A percentile compares a stretch with the other conserved stretches of the same genome.
Evolutionary conservation across 208 protist genomes (phyloP).

Genomic region (Strigomonas galati): DNA sequence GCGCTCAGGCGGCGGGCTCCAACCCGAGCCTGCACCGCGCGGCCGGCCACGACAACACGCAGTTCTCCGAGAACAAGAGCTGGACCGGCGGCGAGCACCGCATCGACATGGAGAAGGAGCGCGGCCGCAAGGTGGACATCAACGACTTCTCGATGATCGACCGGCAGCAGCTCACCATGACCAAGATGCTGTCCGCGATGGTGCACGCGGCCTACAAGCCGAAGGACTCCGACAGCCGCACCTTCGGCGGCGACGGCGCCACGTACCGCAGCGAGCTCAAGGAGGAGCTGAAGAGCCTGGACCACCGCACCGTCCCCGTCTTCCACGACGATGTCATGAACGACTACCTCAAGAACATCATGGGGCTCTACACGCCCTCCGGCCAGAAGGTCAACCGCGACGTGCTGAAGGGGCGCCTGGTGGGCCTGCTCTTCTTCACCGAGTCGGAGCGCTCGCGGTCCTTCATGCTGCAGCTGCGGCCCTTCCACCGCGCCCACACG

Average conservation of each 20-base stretch:
- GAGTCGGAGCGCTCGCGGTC: constrained; percentile 57
- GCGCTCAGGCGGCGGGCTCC: neutral
- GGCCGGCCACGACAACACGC: neutral
- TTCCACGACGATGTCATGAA: constrained; percentile 56
- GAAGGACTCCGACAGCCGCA: constrained; percentile 55
- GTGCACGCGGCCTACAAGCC: constrained; percentile 69
- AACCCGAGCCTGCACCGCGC: neutral
- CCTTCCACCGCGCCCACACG: constrained; percentile 44
- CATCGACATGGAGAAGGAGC: neutral
- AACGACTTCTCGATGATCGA: constrained; percentile 64
- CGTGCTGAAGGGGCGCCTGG: constrained; percentile 67
- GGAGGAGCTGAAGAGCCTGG: constrained; percentile 73
- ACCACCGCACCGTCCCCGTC: constrained; percentile 60
- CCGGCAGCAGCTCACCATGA: constrained; percentile 43
- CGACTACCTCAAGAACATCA: constrained; percentile 71
- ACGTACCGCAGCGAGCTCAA: constrained; percentile 50
- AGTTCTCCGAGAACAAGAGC: neutral
- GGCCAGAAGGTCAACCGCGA: constrained; percentile 37
- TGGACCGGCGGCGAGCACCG: constrained; percentile 3
- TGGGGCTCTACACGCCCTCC: constrained; percentile 42
- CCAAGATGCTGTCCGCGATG: constrained; percentile 33
- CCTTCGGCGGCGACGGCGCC: constrained; percentile 61
- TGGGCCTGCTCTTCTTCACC: constrained; percentile 79
- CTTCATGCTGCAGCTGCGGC: constrained; percentile 63
- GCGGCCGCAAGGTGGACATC: neutral